These are phyloP conservation scores for Bullera alba DNA, from an alignment of 768 basidiomycete species.

Conservation along the genomic window DNA sequence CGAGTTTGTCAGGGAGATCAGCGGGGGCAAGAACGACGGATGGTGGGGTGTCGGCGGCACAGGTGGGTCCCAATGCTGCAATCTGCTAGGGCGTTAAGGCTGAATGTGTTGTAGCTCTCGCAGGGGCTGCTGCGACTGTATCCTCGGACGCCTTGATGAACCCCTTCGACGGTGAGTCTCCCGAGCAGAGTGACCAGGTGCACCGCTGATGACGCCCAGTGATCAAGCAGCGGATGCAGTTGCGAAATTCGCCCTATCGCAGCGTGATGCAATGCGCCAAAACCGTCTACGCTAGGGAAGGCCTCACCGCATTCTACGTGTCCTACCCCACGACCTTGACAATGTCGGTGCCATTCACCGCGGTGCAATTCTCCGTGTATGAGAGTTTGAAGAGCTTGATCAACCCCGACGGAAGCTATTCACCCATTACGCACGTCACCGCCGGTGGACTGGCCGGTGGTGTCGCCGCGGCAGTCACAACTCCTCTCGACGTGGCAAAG, in stretches of 20 bases:
- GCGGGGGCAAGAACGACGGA: slow-evolving; percentile 64
- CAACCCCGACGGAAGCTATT: slow-evolving; percentile 81
- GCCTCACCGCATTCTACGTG: slow-evolving; percentile 86
- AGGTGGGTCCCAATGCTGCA: slow-evolving; percentile 53
- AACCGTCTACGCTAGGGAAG: slow-evolving; percentile 77
- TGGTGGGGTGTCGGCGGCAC: slow-evolving; percentile 76
- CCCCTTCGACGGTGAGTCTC: slow-evolving; percentile 84
- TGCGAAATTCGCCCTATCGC: slow-evolving; percentile 85
- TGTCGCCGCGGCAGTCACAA: slow-evolving; percentile 90
- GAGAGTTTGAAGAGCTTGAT: slow-evolving; percentile 79
- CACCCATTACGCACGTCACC: slow-evolving; percentile 83
- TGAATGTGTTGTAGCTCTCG: slow-evolving; percentile 62
- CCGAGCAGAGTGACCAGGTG: neutral
- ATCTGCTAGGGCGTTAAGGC: neutral
- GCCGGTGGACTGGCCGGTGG: slow-evolving; percentile 90
- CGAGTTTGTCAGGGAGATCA: slow-evolving; percentile 87
- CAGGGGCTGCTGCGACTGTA: slow-evolving; percentile 89
- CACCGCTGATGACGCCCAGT: slow-evolving; percentile 52
- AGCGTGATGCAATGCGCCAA: slow-evolving; percentile 79
- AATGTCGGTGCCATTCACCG: slow-evolving; percentile 96
- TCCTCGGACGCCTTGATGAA: slow-evolving; percentile 98
- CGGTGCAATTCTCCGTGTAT: slow-evolving; percentile 94
- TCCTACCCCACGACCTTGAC: slow-evolving; percentile 97
- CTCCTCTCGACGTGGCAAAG: slow-evolving; percentile 94
- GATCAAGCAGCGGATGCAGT: slow-evolving; percentile 99